Evolutionary conservation across 106 monocot genomes (phyloP), one percentile per base, ranked within the genome.

Genomic region (Allium fistulosum): DNA sequence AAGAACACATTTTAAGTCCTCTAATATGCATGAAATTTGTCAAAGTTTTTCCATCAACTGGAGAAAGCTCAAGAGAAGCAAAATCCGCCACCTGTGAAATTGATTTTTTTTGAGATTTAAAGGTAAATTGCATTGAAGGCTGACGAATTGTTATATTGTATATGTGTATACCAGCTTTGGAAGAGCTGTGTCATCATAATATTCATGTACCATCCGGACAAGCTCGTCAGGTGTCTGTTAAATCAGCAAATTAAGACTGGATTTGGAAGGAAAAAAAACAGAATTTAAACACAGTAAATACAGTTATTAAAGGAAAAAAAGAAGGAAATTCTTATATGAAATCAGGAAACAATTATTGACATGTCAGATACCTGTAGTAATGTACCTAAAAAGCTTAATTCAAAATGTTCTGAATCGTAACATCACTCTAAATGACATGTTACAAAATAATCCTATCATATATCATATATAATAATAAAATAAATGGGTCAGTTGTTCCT

Each of bases 1-100:
- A 86, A 12, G 91, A 95, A 73, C 65, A 80, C 69, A 95, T 84
- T 69, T 79, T 91, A 37, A 95, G 85, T 46, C 95, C 95, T 56
- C 88, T 79, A 67, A 77, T 84, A 78, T 95, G 95, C 95, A 95
- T 91, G 69, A 95, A 95, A 71, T 95, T 91, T 50, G 88, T 85
- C 51, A 95, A 62, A 59, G 88, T 95, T 71, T 79, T 83, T 48
- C 95, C 95, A 80, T 95, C 95, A 65, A 95, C 88, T 26, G 95
- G 95, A 61, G 91, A 95, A 70, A 95, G 85, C 62, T 95, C 91
- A 70, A 95, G 88, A 53, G 91, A 95, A 56, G 91, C 88, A 86
- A 95, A 95, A 84, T 95, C 95, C 66, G 91, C 74, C 13, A 91
- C 91, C 94, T 95, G 76, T 48, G 14, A 47, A 48, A 55, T 37